These are phyloP conservation scores for Elaeis oleifera DNA, from an alignment of 202 grass and related monocot genomes.

Conservation along the genomic window DNA sequence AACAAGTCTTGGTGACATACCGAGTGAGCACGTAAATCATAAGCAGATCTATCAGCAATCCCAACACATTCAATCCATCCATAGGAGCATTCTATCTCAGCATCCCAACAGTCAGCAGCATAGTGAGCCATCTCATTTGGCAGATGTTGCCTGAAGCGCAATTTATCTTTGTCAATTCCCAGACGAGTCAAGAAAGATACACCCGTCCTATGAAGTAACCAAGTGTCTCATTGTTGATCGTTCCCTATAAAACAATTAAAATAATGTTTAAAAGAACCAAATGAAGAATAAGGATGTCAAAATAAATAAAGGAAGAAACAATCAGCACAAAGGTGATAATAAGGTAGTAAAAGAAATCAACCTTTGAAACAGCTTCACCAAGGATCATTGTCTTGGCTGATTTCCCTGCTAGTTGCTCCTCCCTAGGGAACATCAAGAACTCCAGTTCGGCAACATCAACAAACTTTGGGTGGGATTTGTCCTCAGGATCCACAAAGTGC, in stretches of 20 bases:
- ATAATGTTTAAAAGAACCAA: constrained; percentile 9
- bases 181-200: constrained; percentile 54
- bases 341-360: constrained; percentile 13
- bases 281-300: not conserved
- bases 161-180: constrained; percentile 45
- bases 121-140: constrained; percentile 89
- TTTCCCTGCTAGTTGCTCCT: constrained; percentile 53
- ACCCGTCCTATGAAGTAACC: constrained; percentile 84
- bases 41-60: constrained; percentile 81
- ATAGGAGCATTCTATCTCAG: constrained; percentile 72
- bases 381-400: constrained; percentile 54
- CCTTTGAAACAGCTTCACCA: constrained; percentile 59
- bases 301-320: not conserved
- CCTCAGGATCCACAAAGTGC: constrained; percentile 79
- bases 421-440: constrained; percentile 67
- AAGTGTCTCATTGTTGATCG: constrained; percentile 77
- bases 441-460: constrained; percentile 50
- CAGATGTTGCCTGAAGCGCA: constrained; percentile 77
- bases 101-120: constrained; percentile 86
- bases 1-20: constrained; percentile 20
- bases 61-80: constrained; percentile 85
- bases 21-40: constrained; percentile 68
- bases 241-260: constrained; percentile 34
- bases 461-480: constrained; percentile 76
- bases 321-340: constrained; percentile 10